Conservation (phyloP, 2,329 filamentous ascomycete genomes). For the Hymenoscyphus fraxineus region DNA sequence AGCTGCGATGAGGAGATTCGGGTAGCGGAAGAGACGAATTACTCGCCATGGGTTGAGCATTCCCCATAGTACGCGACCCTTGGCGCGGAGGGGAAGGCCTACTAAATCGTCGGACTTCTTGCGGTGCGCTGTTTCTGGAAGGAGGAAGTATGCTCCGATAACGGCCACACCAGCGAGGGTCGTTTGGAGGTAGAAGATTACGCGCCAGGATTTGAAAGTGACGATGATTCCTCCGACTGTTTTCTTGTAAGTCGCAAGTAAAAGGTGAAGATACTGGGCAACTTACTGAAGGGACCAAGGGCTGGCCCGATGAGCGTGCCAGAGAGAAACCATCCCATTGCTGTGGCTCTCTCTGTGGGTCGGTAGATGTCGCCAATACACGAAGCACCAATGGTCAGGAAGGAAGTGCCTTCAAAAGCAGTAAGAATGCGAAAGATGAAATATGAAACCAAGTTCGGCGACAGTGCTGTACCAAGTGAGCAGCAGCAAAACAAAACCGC, state of each 20-base stretch:
- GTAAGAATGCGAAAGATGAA: slow-evolving; percentile 72
- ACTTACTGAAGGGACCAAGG: slow-evolving; percentile 55
- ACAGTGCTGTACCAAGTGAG: slow-evolving; percentile 68
- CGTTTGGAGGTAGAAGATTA: slow-evolving; percentile 75
- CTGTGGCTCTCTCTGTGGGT: slow-evolving; percentile 66
- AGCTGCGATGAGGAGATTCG: slow-evolving; percentile 62
- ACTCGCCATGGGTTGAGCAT: slow-evolving; percentile 67
- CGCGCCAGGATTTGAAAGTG: slow-evolving; percentile 68
- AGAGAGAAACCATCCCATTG: slow-evolving; percentile 68
- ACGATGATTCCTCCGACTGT: slow-evolving; percentile 65
- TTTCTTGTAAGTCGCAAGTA: neutral
- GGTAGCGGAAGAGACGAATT: slow-evolving; percentile 61
- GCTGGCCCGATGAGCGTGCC: slow-evolving; percentile 70
- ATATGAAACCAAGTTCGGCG: slow-evolving; percentile 67
- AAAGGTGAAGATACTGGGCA: neutral
- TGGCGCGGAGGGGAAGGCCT: slow-evolving; percentile 47
- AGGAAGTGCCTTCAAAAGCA: slow-evolving; percentile 71
- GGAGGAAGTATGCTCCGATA: slow-evolving; percentile 58
- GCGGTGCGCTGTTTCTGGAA: slow-evolving; percentile 70
- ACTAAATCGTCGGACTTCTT: slow-evolving; percentile 59
- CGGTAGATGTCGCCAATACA: slow-evolving; percentile 66
- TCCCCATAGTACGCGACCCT: slow-evolving; percentile 51
- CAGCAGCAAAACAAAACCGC: slow-evolving; percentile 63
- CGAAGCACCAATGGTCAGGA: slow-evolving; percentile 67
- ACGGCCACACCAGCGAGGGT: slow-evolving; percentile 60